phyloP scores from a whole-genome alignment of 306 rosid species.

The Vigna reflexopilosa region DNA sequence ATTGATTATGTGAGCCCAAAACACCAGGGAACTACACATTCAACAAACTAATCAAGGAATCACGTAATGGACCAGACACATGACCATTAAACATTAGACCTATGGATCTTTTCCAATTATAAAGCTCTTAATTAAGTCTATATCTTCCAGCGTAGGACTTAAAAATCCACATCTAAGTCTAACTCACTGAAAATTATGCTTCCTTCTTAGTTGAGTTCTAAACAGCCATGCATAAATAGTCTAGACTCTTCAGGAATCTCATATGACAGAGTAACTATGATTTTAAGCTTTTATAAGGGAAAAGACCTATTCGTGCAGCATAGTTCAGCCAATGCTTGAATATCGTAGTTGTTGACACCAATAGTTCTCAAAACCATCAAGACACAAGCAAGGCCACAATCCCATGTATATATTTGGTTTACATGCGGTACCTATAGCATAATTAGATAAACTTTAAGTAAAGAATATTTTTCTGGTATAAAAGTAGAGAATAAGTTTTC shows the following conservation, averaged over 20 bases:
- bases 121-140: background rate
- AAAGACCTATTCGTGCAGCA: conserved; percentile 83
- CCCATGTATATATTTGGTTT: conserved; percentile 89
- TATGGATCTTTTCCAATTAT: background rate
- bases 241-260: conserved; percentile 34
- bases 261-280: conserved; percentile 43
- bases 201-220: conserved; percentile 35
- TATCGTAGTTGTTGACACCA: conserved; percentile 61
- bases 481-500: conserved; percentile 30
- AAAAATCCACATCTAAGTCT: background rate
- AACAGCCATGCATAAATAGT: background rate
- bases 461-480: conserved; percentile 20
- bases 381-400: conserved; percentile 97
- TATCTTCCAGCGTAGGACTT: background rate
- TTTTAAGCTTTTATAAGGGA: conserved; percentile 34
- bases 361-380: conserved; percentile 76
- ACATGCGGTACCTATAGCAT: conserved; percentile 82
- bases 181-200: conserved; percentile 10
- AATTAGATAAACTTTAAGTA: conserved; percentile 17
- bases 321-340: conserved; percentile 68
- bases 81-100: background rate
- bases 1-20: background rate
- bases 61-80: background rate
- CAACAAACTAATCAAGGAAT: background rate
- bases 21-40: conserved; percentile 1